phyloP scores from a whole-genome alignment of 1,284 basidiomycete genomes.

The Termitomyces sp. region DNA sequence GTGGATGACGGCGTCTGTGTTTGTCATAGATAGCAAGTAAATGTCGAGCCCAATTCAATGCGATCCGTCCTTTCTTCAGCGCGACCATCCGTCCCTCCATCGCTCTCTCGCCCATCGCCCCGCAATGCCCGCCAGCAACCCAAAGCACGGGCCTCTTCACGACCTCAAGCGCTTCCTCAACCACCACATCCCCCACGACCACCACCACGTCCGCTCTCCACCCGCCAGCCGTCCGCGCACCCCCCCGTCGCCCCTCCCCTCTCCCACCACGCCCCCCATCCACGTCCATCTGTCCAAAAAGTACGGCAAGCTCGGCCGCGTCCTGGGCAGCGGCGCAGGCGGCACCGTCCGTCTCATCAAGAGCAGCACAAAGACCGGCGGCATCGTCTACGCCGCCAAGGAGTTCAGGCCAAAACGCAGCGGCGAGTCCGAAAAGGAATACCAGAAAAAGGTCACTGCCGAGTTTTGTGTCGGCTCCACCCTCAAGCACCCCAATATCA shows the following conservation, averaged over 20 bases:
- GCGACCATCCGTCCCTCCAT: too few relatives aligned
- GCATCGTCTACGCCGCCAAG: constrained; percentile 91
- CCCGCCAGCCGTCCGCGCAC: constrained; percentile 33
- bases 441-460: constrained; percentile 97
- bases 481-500: constrained; percentile 94
- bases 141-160: constrained; percentile 71
- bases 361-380: constrained; percentile 73
- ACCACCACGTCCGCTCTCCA: background rate
- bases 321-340: constrained; percentile 93
- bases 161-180: constrained; percentile 92
- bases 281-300: constrained; percentile 95
- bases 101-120: constrained; percentile 9
- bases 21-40: constrained; percentile 9
- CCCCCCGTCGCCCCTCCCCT: constrained; percentile 20
- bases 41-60: background rate
- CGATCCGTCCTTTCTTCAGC: too few relatives aligned
- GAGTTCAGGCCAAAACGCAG: constrained; percentile 89
- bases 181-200: constrained; percentile 60
- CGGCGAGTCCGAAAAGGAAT: constrained; percentile 92
- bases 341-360: constrained; percentile 98
- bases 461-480: constrained; percentile 98
- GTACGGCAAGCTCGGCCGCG: constrained; percentile 98
- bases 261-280: constrained; percentile 24
- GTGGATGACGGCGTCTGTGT: constrained; percentile 5
- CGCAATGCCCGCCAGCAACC: constrained; percentile 14